A percentile compares a stretch with the other conserved stretches of the same genome.
These are phyloP conservation scores for Epichloe festucae DNA, from an alignment of 2,329 filamentous ascomycete genomes.

Conservation along the genomic window DNA sequence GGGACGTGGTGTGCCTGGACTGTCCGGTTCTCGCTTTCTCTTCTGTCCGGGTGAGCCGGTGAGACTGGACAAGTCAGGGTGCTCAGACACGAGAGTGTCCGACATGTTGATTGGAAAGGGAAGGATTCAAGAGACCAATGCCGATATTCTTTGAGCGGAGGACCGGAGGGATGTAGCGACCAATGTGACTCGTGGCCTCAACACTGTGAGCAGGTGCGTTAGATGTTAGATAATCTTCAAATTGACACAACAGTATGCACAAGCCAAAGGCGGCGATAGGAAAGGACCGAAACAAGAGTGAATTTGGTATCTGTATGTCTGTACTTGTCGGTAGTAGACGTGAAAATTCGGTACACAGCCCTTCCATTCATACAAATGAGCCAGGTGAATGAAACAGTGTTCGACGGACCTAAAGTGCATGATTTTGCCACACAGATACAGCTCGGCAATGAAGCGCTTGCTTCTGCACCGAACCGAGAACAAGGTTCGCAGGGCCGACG, in stretches of 20 bases:
- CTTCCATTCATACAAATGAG: neutral
- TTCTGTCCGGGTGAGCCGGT: constrained; percentile 35
- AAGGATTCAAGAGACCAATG: neutral
- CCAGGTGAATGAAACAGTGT: neutral
- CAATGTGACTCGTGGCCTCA: neutral
- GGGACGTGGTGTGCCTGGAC: constrained; percentile 34
- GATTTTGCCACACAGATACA: no score
- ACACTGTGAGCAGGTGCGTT: neutral
- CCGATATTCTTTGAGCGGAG: neutral
- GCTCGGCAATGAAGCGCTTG: neutral
- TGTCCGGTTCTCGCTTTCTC: constrained; percentile 41
- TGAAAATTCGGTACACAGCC: neutral
- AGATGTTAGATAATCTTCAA: neutral
- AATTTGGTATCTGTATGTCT: neutral
- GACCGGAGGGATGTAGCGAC: neutral
- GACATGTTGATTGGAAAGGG: constrained; percentile 27
- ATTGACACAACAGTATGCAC: neutral
- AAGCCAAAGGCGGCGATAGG: neutral
- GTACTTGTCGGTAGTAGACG: neutral
- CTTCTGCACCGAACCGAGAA: neutral
- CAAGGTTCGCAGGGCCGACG: neutral
- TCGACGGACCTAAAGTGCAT: neutral
- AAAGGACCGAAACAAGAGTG: neutral
- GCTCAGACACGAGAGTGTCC: constrained; percentile 32
- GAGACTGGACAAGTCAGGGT: constrained; percentile 32